Conservation (phyloP, 768 basidiomycete species). For the Lactarius tabidus region DNA sequence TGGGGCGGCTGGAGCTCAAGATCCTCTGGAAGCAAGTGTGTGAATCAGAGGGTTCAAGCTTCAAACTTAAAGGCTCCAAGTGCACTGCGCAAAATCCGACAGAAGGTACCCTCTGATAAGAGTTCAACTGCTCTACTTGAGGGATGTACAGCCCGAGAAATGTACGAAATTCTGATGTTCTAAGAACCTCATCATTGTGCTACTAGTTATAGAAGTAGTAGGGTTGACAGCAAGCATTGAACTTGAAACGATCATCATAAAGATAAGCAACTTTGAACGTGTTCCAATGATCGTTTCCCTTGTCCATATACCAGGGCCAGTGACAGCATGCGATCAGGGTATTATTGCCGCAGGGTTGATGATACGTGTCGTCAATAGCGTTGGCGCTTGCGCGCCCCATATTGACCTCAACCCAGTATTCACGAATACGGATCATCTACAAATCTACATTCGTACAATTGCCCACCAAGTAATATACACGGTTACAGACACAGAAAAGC, state of each 20-base stretch:
- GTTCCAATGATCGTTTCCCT: not conserved
- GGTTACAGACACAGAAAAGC: not conserved
- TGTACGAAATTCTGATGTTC: not conserved
- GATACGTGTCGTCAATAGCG: not conserved
- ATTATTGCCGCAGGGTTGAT: not conserved
- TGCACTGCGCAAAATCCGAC: too few relatives aligned
- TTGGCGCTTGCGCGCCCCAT: not conserved
- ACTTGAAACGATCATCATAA: not conserved
- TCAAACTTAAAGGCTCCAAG: too few relatives aligned
- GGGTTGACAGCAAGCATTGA: not conserved
- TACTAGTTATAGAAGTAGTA: not conserved
- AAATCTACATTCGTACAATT: slow-evolving; percentile 1
- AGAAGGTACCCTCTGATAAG: too few relatives aligned
- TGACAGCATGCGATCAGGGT: not conserved
- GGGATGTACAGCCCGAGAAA: not conserved
- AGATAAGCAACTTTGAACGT: not conserved
- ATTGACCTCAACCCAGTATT: too few relatives aligned
- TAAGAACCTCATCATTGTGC: not conserved
- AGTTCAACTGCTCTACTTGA: not conserved
- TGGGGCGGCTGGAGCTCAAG: too few relatives aligned
- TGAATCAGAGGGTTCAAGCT: too few relatives aligned
- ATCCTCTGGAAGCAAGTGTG: too few relatives aligned
- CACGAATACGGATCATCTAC: not conserved
- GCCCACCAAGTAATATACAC: not conserved
- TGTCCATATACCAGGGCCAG: too few relatives aligned